Evolutionary conservation across 805 yeast genomes (phyloP), one percentile per base, ranked within the genome.

Genomic region (Candida orba): DNA sequence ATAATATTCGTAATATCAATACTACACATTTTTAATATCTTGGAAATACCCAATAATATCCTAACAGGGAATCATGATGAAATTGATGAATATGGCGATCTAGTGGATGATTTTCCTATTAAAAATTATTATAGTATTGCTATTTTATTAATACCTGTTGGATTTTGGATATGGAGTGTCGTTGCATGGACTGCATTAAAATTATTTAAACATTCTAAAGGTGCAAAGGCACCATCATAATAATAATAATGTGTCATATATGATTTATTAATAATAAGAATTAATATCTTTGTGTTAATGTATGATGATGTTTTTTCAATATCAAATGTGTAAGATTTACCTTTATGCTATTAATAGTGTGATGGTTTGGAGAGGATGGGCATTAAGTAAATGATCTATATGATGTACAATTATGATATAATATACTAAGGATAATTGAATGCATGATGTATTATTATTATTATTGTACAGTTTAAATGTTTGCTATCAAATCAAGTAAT

Each of bases 151-250:
- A 36, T 61, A 12, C 64, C 68, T 6, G 68, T 65, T 8, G 58
- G 64, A 15, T 55, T 63, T 1, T 79, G 85, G 84, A 59, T 78
- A 6, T 85, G 95, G 95, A 77, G 89, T 35, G 63, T 79, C 9
- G 64, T 74, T 4, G 77, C 89, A 10, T 86, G 95, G 95, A 68
- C 79, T 37, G 90, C 93, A 32, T 70, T 85, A 73, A 86, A 86
- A 60, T 65, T 85, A 44, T 86, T 86, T 63, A 68, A 88, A 44
- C 93, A 86, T 57, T 82, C 93, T 20, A 82, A 79, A 52, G 88
- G 88, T 8, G 73, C 76, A 22, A 70, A 37, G 29, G 29, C 29
- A 8, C 13, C 18, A n/a, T n/a, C 18, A n/a, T 31, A n/a, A n/a
- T n/a, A n/a, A n/a, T n/a, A n/a, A n/a, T n/a, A n/a, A n/a, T n/a